Base-by-base conservation (phyloP, 1,284 basidiomycete genomes). In the Amylostereum chailletii region DNA sequence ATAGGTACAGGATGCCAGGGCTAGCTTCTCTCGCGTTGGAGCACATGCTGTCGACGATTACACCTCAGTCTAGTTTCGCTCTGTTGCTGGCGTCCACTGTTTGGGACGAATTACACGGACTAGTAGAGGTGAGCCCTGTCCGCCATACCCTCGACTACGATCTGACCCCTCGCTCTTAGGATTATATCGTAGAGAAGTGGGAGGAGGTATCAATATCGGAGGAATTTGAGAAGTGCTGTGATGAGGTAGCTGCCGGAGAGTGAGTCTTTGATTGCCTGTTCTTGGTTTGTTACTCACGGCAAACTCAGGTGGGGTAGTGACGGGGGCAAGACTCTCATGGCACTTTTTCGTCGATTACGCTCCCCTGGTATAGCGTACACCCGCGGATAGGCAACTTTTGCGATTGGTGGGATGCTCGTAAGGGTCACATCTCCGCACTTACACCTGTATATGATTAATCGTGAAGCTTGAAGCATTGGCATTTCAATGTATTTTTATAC, bases 31-130 rank as follows among this genome's bases (percentile, higher is more conserved):
- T 91, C 5, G 84, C 89, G 2, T 66, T 87, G 49, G 80, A 86
- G 46, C 87, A 90, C 60, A 81, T 92, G 57, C 74, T 92, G 67
- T 71, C 75, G 3, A 83, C 80, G 2, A 77, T 94, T 39, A 86
- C 82, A 5, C 83, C 85, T 3, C 71, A 76, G 52, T 76, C 77
- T 5, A 82, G 86, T 53, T 90, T 90, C 62, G 76, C 85, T 0
- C 65, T 88, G 42, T 66, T 92, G 49, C 76, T 89, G 48, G 86
- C 82, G 30, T 77, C 79, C 0, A 71, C 74, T 29, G 64, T 76
- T 6, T 86, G 81, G 81, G 80, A 83, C 39, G 82, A 84, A 47
- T 59, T 85, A 38, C 77, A 76, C 57, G 59, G 65, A n/a, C 63
- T 84, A 34, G 71, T 85, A 2, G 78, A 84, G 71, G 78, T 79